Evolutionary conservation across 306 rosid species (phyloP), one percentile per base, ranked within the genome.

Genomic region (Cucumis melo): DNA sequence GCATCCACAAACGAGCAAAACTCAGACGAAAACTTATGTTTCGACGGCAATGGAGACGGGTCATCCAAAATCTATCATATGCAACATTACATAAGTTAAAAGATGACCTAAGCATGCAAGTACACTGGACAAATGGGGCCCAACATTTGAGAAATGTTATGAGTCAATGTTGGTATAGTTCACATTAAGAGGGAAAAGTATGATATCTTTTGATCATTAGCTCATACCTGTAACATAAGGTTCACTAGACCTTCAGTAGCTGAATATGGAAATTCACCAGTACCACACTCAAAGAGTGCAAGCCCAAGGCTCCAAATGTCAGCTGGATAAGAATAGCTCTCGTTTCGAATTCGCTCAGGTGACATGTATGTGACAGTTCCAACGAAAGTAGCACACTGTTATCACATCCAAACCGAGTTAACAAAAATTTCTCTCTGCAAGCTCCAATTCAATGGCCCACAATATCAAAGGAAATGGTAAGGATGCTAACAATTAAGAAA

Each of bases 251-350:
- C 99, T 38, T 94, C 96, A 50, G 84, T 90, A 9, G 99, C 95
- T 50, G 97, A 84, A 77, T 92, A 94, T 17, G 99, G 96, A 78
- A 94, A 94, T 89, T 90, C 99, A 84, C 99, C 99, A 1, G 99
- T 94, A 39, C 97, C 99, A 78, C 97, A 90, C 84, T 94, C 96
- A 23, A 94, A 88, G 77, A 94, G 97, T 16, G 97, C 95, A 80
- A 94, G 99, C 66, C 97, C 99, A 68, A 94, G 89, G 86, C 97
- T 94, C 99, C 99, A 94, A 79, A 92, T 92, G 84, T 94, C 96
- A 79, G 99, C 99, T 8, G 97, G 99, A 86, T 90, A 94, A 39
- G 99, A 94, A 86, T 94, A 94, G 83, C 82, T 94, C 77, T 92
- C 93, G 41, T 94, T 94, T 80, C 96, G 88, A 80, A 94, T 94